Percentiles rank a stretch among this genome's conserved stretches.
phyloP scores from a whole-genome alignment of 2,329 filamentous ascomycete genomes.

The Mycosphaerella arachidis region DNA sequence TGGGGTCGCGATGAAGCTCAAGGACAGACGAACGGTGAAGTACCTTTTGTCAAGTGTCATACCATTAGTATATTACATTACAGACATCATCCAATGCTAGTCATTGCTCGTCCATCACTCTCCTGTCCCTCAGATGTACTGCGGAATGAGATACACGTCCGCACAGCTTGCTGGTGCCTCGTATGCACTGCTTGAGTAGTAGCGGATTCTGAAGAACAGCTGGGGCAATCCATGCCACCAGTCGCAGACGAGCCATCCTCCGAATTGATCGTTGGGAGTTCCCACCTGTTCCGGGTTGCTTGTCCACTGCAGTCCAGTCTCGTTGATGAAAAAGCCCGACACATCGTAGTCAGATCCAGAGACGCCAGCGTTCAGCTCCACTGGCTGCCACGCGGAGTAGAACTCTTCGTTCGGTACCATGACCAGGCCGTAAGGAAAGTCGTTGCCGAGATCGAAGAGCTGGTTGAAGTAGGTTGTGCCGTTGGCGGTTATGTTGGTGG shows the following conservation, averaged over 20 bases:
- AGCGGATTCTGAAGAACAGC: conserved; percentile 29
- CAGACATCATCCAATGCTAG: not conserved
- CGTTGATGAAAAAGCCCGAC: conserved; percentile 29
- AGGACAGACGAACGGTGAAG: not conserved
- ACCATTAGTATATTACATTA: not conserved
- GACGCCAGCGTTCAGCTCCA: conserved; percentile 28
- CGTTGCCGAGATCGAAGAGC: conserved; percentile 30
- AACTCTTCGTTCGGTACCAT: conserved; percentile 19
- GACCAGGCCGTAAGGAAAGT: conserved; percentile 26
- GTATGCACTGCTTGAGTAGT: conserved; percentile 13
- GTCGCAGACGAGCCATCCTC: conserved; percentile 32
- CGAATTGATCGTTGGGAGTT: conserved; percentile 19
- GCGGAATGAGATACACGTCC: conserved; percentile 27
- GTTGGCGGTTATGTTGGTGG: conserved; percentile 23
- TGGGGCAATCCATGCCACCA: conserved; percentile 34
- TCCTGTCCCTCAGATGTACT: conserved; percentile 21
- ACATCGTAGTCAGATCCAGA: conserved; percentile 8
- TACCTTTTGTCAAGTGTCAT: not conserved
- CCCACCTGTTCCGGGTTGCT: conserved; percentile 10
- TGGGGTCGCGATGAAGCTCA: not conserved
- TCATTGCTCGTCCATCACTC: not conserved
- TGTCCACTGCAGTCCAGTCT: conserved; percentile 32
- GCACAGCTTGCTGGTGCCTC: conserved; percentile 29
- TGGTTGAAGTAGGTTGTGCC: conserved; percentile 23
- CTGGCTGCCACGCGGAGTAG: conserved; percentile 33